phyloP scores from a whole-genome alignment of 208 protist genomes.

The Endotrypanum monterogeii region DNA sequence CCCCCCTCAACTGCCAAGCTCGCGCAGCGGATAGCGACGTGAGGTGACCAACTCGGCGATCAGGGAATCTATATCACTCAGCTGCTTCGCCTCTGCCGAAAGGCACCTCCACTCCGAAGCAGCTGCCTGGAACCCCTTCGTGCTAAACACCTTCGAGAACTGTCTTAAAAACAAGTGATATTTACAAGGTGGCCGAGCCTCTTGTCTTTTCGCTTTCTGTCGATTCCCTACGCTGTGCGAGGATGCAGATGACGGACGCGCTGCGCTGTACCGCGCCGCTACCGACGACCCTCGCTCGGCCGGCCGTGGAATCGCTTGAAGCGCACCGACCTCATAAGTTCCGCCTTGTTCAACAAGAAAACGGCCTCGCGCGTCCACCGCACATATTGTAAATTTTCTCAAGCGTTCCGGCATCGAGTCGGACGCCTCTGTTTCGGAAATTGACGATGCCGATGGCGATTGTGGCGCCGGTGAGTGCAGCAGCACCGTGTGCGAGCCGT shows the following conservation, averaged over 20 bases:
- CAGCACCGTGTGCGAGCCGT: slow-evolving; percentile 45
- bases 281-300: neutral
- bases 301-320: neutral
- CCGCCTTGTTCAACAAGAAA: slow-evolving; percentile 46
- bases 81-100: slow-evolving; percentile 12
- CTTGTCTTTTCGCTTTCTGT: neutral
- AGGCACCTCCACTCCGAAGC: slow-evolving; percentile 38
- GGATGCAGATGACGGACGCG: neutral
- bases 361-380: slow-evolving; percentile 49
- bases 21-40: slow-evolving; percentile 9
- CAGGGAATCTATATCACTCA: slow-evolving; percentile 13
- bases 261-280: neutral
- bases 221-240: neutral
- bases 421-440: neutral
- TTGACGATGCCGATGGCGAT: neutral
- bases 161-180: slow-evolving; percentile 40
- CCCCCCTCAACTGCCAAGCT: neutral
- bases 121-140: slow-evolving; percentile 39
- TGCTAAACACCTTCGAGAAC: slow-evolving; percentile 42
- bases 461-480: slow-evolving; percentile 4
- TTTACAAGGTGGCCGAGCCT: slow-evolving; percentile 2
- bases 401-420: neutral
- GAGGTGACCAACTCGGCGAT: slow-evolving; percentile 24
- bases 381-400: slow-evolving; percentile 33
- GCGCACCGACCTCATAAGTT: slow-evolving; percentile 32